Evolutionary conservation across 2,329 filamentous ascomycete species (phyloP).

Genomic region (Scorias spongiosa): DNA sequence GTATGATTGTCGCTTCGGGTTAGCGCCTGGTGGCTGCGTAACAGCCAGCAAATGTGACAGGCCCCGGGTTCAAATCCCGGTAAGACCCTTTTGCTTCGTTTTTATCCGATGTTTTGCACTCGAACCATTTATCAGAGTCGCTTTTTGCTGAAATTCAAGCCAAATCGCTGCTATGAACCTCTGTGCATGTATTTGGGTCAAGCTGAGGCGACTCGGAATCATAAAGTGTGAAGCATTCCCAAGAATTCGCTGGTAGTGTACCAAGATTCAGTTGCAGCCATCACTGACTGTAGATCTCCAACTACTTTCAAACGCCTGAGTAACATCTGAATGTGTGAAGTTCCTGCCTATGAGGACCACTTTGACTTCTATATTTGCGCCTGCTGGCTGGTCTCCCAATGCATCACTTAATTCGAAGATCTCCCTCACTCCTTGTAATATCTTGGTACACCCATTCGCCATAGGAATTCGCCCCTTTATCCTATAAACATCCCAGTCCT

Average conservation of each 20-base stretch:
- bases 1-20: constrained; percentile 1
- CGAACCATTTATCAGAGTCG: no score
- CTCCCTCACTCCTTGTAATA: constrained; percentile 84
- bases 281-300: background rate
- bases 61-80: constrained; percentile 1
- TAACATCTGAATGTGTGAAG: background rate
- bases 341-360: constrained; percentile 1
- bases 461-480: constrained; percentile 67
- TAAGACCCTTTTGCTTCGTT: background rate
- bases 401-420: constrained; percentile 77
- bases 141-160: no score
- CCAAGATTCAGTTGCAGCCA: no score
- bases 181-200: no score
- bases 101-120: background rate
- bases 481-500: constrained; percentile 65
- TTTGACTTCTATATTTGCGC: background rate
- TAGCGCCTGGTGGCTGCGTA: background rate
- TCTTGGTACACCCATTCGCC: constrained; percentile 48
- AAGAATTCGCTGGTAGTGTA: no score
- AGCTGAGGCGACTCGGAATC: no score
- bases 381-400: background rate
- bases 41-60: constrained; percentile 1
- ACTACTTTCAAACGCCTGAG: background rate
- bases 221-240: no score
- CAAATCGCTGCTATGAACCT: no score